Conservation (phyloP, 1,284 basidiomycete species). For the Ganoderma boninense region DNA sequence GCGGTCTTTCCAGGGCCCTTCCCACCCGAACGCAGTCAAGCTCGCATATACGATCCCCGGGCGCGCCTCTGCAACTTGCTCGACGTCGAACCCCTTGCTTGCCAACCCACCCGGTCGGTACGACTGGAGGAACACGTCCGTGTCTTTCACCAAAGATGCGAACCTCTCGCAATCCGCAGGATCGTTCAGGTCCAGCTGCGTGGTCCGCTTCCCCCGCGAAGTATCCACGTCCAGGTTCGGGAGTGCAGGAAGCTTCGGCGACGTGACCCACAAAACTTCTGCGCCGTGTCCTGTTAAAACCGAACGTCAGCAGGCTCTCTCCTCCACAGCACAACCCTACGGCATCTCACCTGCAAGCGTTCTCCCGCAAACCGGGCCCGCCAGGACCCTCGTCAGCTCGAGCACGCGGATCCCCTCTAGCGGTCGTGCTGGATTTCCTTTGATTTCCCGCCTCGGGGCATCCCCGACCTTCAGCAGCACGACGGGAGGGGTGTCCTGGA, state of each 20-base stretch:
- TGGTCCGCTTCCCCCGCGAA: constrained; percentile 70
- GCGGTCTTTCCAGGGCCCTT: constrained; percentile 65
- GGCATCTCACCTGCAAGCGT: constrained; percentile 57
- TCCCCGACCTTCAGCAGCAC: constrained; percentile 56
- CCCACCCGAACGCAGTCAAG: constrained; percentile 66
- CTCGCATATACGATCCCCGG: constrained; percentile 68
- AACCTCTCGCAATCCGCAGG: constrained; percentile 47
- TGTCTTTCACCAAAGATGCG: constrained; percentile 47
- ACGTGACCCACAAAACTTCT: constrained; percentile 66
- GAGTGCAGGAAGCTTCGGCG: constrained; percentile 61
- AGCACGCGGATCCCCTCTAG: constrained; percentile 61
- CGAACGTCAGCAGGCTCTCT: not conserved
- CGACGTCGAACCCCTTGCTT: constrained; percentile 58
- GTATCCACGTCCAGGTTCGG: constrained; percentile 68
- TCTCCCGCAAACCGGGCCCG: constrained; percentile 64
- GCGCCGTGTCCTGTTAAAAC: constrained; percentile 60
- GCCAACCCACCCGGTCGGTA: constrained; percentile 66
- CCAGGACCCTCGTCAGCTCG: constrained; percentile 67
- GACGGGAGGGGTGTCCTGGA: constrained; percentile 51
- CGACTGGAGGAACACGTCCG: constrained; percentile 73
- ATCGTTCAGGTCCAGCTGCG: constrained; percentile 62
- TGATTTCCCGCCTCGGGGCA: constrained; percentile 48
- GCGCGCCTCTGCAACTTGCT: constrained; percentile 49
- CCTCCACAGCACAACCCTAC: not conserved
- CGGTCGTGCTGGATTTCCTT: constrained; percentile 39